Evolutionary conservation across 2,329 filamentous ascomycete species (phyloP), one percentile per base, ranked within the genome.

Genomic region (Aspergillus aculeatinus): DNA sequence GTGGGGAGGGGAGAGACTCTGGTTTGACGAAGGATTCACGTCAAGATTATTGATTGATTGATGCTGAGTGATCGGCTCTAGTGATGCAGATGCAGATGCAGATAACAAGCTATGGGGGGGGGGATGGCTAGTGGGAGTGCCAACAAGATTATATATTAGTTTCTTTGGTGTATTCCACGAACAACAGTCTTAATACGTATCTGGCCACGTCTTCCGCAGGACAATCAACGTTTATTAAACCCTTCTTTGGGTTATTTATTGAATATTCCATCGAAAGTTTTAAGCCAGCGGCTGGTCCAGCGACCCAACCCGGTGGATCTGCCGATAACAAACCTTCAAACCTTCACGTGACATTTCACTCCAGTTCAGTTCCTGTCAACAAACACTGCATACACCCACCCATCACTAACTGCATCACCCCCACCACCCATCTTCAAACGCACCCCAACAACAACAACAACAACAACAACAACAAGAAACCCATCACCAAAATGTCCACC

Each of bases 341-440:
- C 14, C 11, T 33, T 59, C 61, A 63, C 59, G 57, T 63, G 61
- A 52, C 19, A 12, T 5, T 7, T 21, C 48, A 9, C 33, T 14
- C 31, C 31, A 35, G 10, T 14, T 35, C 9, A 23, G 10, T 33
- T 31, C 19, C 39, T 48, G 42, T 58, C 58, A 57, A 52, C 56
- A 61, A 60, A 60, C 50, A 35, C 33, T 7, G 47, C 51, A 21
- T 54, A 10, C 53, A 48, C 21, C 48, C 39, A 25, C 51, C 56
- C 52, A 59, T 50, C 21, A 50, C 29, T 19, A 14, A 10, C 42
- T n/a, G 23, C 55, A 29, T 19, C 39, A 33, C 48, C 27, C 44
- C 21, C 31, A 57, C 31, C 49, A 47, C 27, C 19, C 23, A 47
- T 14, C 51, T 19, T 19, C 16, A 42, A 21, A 48, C 12, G 7